Conservation (phyloP, 805 yeast species). For the Wickerhamomyces strasburgensis region DNA sequence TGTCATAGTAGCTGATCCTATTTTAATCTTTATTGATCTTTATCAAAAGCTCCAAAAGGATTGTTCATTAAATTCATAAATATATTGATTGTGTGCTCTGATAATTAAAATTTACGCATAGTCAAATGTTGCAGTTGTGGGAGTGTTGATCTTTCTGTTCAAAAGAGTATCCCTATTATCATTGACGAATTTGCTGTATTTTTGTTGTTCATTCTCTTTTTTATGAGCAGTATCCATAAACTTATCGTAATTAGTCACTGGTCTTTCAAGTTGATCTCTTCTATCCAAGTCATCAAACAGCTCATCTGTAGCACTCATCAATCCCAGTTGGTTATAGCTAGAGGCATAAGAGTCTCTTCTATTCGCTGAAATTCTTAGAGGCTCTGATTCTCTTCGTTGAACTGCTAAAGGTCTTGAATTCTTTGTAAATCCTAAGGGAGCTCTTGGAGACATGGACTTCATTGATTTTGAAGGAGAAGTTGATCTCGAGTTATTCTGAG, state of each 20-base stretch:
- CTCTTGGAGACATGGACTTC: not conserved
- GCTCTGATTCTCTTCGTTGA: slow-evolving; percentile 10
- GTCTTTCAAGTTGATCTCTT: slow-evolving; percentile 4
- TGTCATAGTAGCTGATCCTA: no score
- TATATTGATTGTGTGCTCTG: no score
- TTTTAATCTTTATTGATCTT: no score
- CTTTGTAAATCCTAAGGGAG: slow-evolving; percentile 4
- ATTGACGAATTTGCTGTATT: slow-evolving; percentile 16
- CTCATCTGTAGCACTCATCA: slow-evolving; percentile 18
- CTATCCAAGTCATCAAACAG: slow-evolving; percentile 14
- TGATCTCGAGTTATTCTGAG: no score
- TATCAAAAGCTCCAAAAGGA: no score
- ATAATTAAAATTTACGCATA: no score
- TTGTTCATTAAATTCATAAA: no score
- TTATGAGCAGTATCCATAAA: slow-evolving; percentile 20
- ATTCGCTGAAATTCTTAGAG: not conserved
- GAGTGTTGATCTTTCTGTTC: not conserved
- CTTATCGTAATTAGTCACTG: slow-evolving; percentile 12
- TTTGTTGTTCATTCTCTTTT: slow-evolving; percentile 14
- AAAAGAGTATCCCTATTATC: slow-evolving; percentile 7
- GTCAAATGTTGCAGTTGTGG: no score
- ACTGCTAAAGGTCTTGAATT: slow-evolving; percentile 5
- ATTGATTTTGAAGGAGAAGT: slow-evolving; percentile 5
- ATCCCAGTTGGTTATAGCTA: slow-evolving; percentile 11
- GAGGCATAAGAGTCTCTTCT: slow-evolving; percentile 1